Conservation (phyloP, 2,329 filamentous ascomycete genomes). For the Hymenoscyphus albidus region DNA sequence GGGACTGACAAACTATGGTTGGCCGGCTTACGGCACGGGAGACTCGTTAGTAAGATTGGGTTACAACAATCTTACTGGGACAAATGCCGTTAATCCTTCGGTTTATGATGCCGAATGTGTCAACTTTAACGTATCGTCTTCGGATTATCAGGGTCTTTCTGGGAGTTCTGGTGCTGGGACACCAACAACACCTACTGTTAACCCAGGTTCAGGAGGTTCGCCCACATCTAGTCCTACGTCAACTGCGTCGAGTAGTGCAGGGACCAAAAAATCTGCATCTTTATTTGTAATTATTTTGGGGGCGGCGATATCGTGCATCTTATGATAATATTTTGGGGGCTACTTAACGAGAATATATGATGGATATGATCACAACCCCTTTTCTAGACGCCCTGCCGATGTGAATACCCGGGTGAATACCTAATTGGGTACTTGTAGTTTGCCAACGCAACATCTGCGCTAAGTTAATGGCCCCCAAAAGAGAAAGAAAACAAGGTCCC, state of each 20-base stretch:
- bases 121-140: conserved; percentile 20
- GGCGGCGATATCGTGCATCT: not conserved
- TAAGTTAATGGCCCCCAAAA: not conserved
- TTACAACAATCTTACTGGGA: conserved; percentile 30
- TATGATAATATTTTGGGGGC: not conserved
- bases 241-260: conserved; percentile 4
- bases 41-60: conserved; percentile 31
- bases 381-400: not conserved
- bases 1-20: conserved; percentile 35
- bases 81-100: conserved; percentile 29
- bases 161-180: not conserved
- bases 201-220: not conserved
- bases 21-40: conserved; percentile 30
- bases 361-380: not conserved
- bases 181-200: not conserved
- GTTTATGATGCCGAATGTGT: conserved; percentile 29
- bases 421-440: not conserved
- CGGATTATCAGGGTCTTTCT: not conserved
- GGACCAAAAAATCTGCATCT: conserved; percentile 2
- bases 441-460: not conserved
- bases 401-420: not conserved
- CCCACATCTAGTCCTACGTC: not conserved
- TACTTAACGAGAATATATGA: not conserved
- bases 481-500: not conserved
- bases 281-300: conserved; percentile 3